Evolutionary conservation across 306 rosid species (phyloP).

Genomic region (Amphicarpaea edgeworthii): DNA sequence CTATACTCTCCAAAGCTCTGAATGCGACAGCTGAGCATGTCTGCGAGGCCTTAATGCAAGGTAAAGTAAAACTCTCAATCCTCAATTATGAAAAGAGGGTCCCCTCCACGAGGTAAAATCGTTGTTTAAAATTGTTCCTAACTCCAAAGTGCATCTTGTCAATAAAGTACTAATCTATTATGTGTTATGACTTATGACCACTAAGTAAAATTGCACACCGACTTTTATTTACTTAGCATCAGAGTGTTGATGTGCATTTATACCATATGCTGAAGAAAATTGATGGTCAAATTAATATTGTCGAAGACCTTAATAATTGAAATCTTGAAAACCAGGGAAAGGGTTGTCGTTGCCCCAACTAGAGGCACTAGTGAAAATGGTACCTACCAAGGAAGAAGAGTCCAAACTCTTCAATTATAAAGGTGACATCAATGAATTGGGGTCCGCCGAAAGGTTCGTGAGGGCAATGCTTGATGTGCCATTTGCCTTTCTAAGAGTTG

Average conservation of each 20-base stretch:
- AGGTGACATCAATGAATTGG: slow-evolving; percentile 84
- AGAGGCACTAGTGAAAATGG: slow-evolving; percentile 94
- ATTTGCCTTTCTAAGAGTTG: slow-evolving; percentile 75
- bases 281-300: slow-evolving; percentile 25
- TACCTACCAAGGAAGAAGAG: slow-evolving; percentile 87
- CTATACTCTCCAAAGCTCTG: slow-evolving; percentile 91
- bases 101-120: background rate
- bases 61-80: slow-evolving; percentile 58
- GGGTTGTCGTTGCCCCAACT: slow-evolving; percentile 80
- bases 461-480: slow-evolving; percentile 74
- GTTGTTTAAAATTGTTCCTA: slow-evolving; percentile 37
- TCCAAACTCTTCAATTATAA: slow-evolving; percentile 69
- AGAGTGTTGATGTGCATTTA: slow-evolving; percentile 36
- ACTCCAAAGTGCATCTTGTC: slow-evolving; percentile 18
- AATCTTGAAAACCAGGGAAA: slow-evolving; percentile 62
- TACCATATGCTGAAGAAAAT: slow-evolving; percentile 34
- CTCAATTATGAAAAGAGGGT: slow-evolving; percentile 8
- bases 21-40: slow-evolving; percentile 77
- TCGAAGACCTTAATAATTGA: slow-evolving; percentile 28
- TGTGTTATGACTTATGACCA: too few species aligned
- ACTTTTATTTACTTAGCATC: slow-evolving; percentile 25
- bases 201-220: slow-evolving; percentile 30
- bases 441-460: slow-evolving; percentile 87
- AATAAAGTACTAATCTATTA: too few species aligned
- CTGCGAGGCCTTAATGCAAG: slow-evolving; percentile 84